Conservation (phyloP, 768 basidiomycete genomes). For the Trichaptum fuscoviolaceum region DNA sequence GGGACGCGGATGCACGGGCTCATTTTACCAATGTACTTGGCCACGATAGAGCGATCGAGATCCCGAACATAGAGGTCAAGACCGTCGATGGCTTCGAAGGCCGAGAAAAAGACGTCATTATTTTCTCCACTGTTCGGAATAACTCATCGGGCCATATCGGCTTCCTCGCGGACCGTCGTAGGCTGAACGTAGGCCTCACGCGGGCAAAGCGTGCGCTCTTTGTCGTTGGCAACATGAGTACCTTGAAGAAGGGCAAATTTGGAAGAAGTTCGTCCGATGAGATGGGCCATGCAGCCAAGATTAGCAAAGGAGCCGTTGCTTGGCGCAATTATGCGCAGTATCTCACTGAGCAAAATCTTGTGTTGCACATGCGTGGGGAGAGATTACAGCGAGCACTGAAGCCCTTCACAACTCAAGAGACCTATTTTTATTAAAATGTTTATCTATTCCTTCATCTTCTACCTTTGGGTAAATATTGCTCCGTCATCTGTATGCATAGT, state of each 20-base stretch:
- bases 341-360: conserved; percentile 45
- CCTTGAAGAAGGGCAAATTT: conserved; percentile 48
- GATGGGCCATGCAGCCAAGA: conserved; percentile 12
- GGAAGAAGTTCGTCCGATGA: conserved; percentile 15
- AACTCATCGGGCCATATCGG: conserved; percentile 77
- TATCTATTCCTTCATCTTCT: background rate
- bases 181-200: conserved; percentile 89
- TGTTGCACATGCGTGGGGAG: conserved; percentile 42
- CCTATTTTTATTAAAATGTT: background rate
- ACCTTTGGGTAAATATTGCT: background rate
- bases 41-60: conserved; percentile 55
- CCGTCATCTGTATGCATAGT: background rate
- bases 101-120: conserved; percentile 86
- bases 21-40: conserved; percentile 63
- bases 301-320: conserved; percentile 40
- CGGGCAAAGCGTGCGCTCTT: conserved; percentile 83
- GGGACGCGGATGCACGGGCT: conserved; percentile 43
- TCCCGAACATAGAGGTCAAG: conserved; percentile 73
- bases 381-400: conserved; percentile 9
- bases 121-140: conserved; percentile 88
- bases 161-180: conserved; percentile 79
- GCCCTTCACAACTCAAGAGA: background rate
- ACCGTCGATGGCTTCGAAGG: conserved; percentile 96
- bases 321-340: conserved; percentile 62
- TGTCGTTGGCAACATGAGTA: conserved; percentile 68